phyloP scores from a whole-genome alignment of 176 grass and related monocot species.

The Zoysia japonica region DNA sequence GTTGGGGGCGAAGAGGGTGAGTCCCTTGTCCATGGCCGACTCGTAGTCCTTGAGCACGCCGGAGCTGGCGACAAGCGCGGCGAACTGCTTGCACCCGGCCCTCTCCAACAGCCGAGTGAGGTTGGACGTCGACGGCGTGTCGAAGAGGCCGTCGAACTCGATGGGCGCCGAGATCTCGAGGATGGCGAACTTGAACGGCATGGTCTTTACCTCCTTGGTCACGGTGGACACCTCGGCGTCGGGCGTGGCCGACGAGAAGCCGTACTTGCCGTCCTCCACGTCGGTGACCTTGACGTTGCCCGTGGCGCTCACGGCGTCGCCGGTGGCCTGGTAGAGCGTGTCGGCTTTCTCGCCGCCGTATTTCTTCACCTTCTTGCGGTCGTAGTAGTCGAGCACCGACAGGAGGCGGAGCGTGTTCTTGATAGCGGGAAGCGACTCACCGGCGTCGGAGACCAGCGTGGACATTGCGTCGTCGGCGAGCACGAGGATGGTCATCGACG shows the following conservation, averaged over 20 bases:
- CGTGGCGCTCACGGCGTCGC: conserved; percentile 52
- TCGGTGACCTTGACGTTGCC: conserved; percentile 72
- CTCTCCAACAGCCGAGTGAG: conserved; percentile 72
- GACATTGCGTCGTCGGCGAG: conserved; percentile 71
- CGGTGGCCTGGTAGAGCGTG: conserved; percentile 89
- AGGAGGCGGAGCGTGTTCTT: conserved; percentile 87
- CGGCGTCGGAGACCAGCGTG: conserved; percentile 55
- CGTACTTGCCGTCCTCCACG: conserved; percentile 58
- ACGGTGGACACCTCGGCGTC: conserved; percentile 62
- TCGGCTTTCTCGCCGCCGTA: conserved; percentile 36
- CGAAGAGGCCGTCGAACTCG: conserved; percentile 75
- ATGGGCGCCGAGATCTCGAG: conserved; percentile 66
- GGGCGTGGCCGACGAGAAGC: conserved; percentile 56
- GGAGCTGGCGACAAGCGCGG: conserved; percentile 50
- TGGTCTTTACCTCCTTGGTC: conserved; percentile 65
- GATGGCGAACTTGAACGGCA: conserved; percentile 70
- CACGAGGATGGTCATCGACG: conserved; percentile 72
- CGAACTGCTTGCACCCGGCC: conserved; percentile 88
- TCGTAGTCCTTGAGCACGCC: conserved; percentile 80
- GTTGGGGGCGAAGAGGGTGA: conserved; percentile 90
- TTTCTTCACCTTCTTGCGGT: conserved; percentile 69
- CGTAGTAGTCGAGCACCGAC: conserved; percentile 89
- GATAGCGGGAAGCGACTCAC: conserved; percentile 61
- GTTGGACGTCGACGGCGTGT: conserved; percentile 48
- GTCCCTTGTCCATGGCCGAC: conserved; percentile 70